phyloP scores from a whole-genome alignment of 345 rosid genomes.

The Pelargonium nanum region DNA sequence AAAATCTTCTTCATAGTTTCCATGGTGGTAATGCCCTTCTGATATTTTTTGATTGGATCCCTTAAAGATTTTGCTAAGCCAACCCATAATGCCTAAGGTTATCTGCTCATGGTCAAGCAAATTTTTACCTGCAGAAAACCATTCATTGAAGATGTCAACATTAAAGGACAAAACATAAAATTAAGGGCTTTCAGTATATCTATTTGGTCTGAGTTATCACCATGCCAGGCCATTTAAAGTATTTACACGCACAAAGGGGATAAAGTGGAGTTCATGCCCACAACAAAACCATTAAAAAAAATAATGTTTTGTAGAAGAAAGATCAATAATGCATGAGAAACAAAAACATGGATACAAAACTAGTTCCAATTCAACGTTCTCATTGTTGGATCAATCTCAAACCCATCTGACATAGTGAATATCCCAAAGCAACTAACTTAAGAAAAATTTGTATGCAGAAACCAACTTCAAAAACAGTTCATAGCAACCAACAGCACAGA shows the following conservation, averaged over 20 bases:
- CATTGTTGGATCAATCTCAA: not conserved
- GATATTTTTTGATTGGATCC: conserved; percentile 47
- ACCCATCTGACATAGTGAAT: too few species aligned
- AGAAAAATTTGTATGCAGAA: not conserved
- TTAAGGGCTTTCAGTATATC: not conserved
- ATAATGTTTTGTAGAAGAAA: not conserved
- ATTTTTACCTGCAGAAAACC: conserved; percentile 27
- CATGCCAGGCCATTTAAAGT: not conserved
- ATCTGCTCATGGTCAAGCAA: conserved; percentile 39
- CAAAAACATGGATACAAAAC: not conserved
- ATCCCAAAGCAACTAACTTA: not conserved
- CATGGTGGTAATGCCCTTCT: conserved; percentile 37
- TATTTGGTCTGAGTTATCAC: not conserved
- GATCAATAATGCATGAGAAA: not conserved
- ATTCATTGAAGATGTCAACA: not conserved
- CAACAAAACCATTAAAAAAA: too few species aligned
- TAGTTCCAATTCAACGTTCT: not conserved
- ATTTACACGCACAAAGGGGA: not conserved
- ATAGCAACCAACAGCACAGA: not conserved
- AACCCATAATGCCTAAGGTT: conserved; percentile 47
- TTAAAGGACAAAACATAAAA: not conserved
- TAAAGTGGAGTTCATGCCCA: not conserved
- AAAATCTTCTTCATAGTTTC: conserved; percentile 32
- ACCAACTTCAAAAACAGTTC: not conserved
- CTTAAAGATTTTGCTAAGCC: conserved; percentile 80